Evolutionary conservation across 108 stramenopile genomes (phyloP), one percentile per base, ranked within the genome.

Genomic region (Thalassiosira profunda): DNA sequence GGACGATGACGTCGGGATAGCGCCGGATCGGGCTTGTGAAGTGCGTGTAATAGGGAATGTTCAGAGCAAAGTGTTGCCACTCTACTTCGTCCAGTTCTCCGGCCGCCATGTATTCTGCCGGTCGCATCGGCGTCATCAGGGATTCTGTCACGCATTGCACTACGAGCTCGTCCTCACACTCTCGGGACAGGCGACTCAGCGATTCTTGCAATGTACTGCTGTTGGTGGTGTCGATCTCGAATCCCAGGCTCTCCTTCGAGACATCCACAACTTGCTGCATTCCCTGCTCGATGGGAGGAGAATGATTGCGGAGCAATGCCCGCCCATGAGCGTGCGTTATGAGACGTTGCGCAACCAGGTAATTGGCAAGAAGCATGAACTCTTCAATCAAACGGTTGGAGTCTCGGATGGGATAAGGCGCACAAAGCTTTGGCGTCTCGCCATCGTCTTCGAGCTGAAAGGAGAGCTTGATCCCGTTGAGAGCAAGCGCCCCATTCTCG

Each of bases 331-430:
- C 89, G 49, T 97, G 90, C 5, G 91, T 86, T 38, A 97, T 90
- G 2, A 98, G 84, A 9, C 90, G 80, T 67, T 97, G 92, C 14
- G 98, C 98, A 15, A 99, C 98, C 23, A 98, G 77, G 72, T 84
- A 99, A 69, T 99, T 99, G 24, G 98, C 98, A 33, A 98, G 65
- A 5, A 99, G 87, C 98, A 99, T 99, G 82, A 92, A 99, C 79
- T 99, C 98, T 80, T 99, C 98, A 18, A 99, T 87, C 4, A 97
- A 78, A 8, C 84, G 78, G 66, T 99, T 99, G 28, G 93, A 93
- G 69, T 99, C 97, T 14, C 90, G 67, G 17, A 98, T 93, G 0
- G 93, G 94, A 63, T 99, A 99, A 2, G 95, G 85, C 2, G 78
- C 82, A 47, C 90, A 85, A 25, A 85, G 46, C 30, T 72, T 48